These are phyloP conservation scores for Fonsecaea monophora DNA, from an alignment of 2,329 filamentous ascomycete genomes.

Conservation along the genomic window DNA sequence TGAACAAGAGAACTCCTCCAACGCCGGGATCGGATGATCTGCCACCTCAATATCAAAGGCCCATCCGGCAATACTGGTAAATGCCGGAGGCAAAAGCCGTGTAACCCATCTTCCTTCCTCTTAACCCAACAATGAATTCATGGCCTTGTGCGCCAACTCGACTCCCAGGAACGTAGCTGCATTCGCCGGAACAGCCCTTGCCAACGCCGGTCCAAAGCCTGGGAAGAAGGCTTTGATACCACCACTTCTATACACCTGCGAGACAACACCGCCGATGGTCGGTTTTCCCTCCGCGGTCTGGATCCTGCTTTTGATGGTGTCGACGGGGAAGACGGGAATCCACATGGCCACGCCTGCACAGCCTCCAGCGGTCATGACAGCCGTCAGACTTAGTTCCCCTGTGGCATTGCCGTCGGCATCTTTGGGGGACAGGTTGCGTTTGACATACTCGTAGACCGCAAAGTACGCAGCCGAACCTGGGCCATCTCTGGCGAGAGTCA, in stretches of 20 bases:
- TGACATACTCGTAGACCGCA: constrained; percentile 95
- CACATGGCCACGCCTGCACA: constrained; percentile 97
- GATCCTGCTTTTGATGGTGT: constrained; percentile 92
- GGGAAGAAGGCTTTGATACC: constrained; percentile 95
- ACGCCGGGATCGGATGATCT: constrained; percentile 5
- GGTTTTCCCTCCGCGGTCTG: constrained; percentile 89
- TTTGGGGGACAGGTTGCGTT: constrained; percentile 82
- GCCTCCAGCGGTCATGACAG: constrained; percentile 85
- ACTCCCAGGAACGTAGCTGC: constrained; percentile 81
- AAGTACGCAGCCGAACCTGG: constrained; percentile 96
- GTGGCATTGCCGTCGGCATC: constrained; percentile 75
- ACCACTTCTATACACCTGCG: constrained; percentile 80
- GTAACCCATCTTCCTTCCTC: not conserved
- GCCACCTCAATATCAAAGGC: not conserved
- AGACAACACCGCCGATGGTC: constrained; percentile 78
- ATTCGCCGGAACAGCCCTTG: constrained; percentile 92
- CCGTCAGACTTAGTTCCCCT: constrained; percentile 79
- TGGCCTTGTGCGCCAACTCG: constrained; percentile 58
- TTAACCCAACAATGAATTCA: constrained; percentile 56
- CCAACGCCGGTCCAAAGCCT: constrained; percentile 89
- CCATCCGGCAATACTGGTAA: not conserved
- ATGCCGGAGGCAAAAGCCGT: not conserved
- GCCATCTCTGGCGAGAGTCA: constrained; percentile 91
- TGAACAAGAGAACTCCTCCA: constrained; percentile 3
- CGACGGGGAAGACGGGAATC: constrained; percentile 97